phyloP scores from a whole-genome alignment of 768 basidiomycete species.

The Hydnomerulius pinastri region DNA sequence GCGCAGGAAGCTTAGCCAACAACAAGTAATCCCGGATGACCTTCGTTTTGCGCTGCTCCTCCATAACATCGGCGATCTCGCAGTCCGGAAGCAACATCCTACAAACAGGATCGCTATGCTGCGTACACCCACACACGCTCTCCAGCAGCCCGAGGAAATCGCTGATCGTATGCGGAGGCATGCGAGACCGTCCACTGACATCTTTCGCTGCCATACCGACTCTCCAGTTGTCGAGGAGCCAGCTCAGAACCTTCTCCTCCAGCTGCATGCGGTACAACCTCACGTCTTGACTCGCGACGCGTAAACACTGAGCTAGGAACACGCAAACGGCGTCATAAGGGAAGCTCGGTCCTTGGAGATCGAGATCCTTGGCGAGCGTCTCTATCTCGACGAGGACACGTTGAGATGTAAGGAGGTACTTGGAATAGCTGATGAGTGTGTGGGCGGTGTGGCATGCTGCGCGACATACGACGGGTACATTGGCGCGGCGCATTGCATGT shows the following conservation, averaged over 20 bases:
- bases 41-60: slow-evolving; percentile 56
- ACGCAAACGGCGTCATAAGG: slow-evolving; percentile 90
- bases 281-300: slow-evolving; percentile 77
- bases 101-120: slow-evolving; percentile 46
- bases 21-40: slow-evolving; percentile 74
- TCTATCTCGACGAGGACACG: slow-evolving; percentile 75
- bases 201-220: slow-evolving; percentile 42
- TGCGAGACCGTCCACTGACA: slow-evolving; percentile 36
- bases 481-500: slow-evolving; percentile 73
- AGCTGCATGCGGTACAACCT: slow-evolving; percentile 81
- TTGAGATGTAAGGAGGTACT: slow-evolving; percentile 50
- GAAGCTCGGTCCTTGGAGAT: slow-evolving; percentile 85
- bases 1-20: slow-evolving; percentile 57
- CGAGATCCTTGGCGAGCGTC: slow-evolving; percentile 75
- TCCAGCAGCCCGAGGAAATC: slow-evolving; percentile 69
- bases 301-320: slow-evolving; percentile 71
- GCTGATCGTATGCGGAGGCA: slow-evolving; percentile 53
- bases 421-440: slow-evolving; percentile 48
- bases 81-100: slow-evolving; percentile 70
- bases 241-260: slow-evolving; percentile 83
- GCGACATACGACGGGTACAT: slow-evolving; percentile 68
- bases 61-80: slow-evolving; percentile 57
- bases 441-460: slow-evolving; percentile 76
- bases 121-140: slow-evolving; percentile 59
- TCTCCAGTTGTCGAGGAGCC: slow-evolving; percentile 78